Conservation (phyloP, 495 filamentous ascomycete species). For the Penicillium flavigenum region DNA sequence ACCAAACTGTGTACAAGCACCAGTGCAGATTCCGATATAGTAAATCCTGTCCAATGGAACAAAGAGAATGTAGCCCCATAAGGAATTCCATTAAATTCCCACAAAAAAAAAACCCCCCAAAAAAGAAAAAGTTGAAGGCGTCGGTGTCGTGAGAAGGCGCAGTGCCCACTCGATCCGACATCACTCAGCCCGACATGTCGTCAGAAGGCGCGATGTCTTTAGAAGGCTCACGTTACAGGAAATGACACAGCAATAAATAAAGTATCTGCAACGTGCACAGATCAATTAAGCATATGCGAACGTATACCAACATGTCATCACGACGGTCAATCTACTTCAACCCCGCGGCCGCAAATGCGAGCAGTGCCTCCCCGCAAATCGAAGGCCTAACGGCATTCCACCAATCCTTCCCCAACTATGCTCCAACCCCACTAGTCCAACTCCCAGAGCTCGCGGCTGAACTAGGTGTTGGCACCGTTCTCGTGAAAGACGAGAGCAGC, state of each 20-base stretch:
- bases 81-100: not conserved
- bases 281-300: not conserved
- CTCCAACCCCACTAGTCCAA: constrained; percentile 48
- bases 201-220: constrained; percentile 20
- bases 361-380: constrained; percentile 14
- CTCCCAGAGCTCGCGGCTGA: constrained; percentile 54
- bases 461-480: constrained; percentile 53
- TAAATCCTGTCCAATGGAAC: not conserved
- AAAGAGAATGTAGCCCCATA: not conserved
- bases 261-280: not conserved
- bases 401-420: constrained; percentile 49
- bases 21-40: not conserved
- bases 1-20: not conserved
- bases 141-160: constrained; percentile 7
- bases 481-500: constrained; percentile 59
- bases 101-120: not conserved
- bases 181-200: constrained; percentile 12
- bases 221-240: constrained; percentile 5
- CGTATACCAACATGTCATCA: constrained; percentile 18
- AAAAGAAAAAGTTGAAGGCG: no score
- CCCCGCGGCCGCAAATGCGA: constrained; percentile 24
- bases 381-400: constrained; percentile 45
- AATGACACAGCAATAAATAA: not conserved
- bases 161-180: constrained; percentile 12
- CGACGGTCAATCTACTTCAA: constrained; percentile 35